Evolutionary conservation across 2,329 filamentous ascomycete species (phyloP), one percentile per base, ranked within the genome.

Genomic region (Penicillium sp.): DNA sequence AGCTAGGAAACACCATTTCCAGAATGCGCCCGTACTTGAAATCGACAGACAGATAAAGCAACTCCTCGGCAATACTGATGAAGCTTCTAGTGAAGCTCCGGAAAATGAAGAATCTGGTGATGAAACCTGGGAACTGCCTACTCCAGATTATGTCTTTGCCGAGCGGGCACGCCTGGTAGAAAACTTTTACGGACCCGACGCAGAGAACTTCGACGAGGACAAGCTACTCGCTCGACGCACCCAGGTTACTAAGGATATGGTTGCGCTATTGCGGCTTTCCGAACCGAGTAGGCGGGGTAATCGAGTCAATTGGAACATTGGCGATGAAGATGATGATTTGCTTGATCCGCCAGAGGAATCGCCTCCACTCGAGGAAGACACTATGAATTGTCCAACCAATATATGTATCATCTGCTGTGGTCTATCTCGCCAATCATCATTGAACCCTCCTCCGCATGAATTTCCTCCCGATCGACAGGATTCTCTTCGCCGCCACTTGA

Each of bases 61-160:
- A 54, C 64, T 69, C 47, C 65, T 69, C 14, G 51, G 60, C 29
- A 19, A 65, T 24, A 49, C 55, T 61, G 42, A 69, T 3, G 42
- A 24, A 24, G 24, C 24, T 24, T 24, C 24, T 24, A 4, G 67
- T 3, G 90, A 95, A 71, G 93, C 93, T 68, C 81, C 88, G 51
- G 88, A 93, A 53, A 85, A 84, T 29, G 82, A 92, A 53, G 81
- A 78, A 24, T 91, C 95, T 62, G 84, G 89, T 61, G 87, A 93
- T 65, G 78, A 81, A 16, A 93, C 90, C 74, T 96, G 90, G 89
- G 87, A 92, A 29, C 31, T 67, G 8, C 64, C 61, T 49, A 67
- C 42, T 33, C 65, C 54, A 1, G 37, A 62, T 3, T 67, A 71
- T 13, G 14, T 68, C 8, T 71, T 71, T 60, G 29, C 58, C 49